Percentiles rank a stretch among this genome's conserved stretches.
Conservation (phyloP, 176 grass and related monocot genomes). For the Rhipidocladum racemiflorum region DNA sequence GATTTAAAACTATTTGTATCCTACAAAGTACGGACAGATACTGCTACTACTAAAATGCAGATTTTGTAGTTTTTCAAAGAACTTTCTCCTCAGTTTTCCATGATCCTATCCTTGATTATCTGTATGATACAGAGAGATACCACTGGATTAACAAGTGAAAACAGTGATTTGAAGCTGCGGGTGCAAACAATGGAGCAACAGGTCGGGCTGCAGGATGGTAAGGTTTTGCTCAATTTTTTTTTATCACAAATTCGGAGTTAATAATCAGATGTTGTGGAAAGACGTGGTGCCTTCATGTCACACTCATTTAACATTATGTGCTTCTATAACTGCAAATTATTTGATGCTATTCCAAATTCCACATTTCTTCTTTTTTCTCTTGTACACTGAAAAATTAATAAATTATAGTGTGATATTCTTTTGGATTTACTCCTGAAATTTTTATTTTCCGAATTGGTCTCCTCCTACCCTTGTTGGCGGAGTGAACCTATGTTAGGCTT, state of each 20-base stretch:
- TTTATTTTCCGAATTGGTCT: too few relatives aligned
- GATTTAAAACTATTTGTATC: neutral
- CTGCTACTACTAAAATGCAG: neutral
- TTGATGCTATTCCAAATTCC: neutral
- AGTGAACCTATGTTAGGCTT: neutral
- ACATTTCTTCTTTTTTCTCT: neutral
- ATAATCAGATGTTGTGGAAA: slow-evolving; percentile 14
- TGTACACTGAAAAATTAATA: neutral
- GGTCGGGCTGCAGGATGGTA: slow-evolving; percentile 90
- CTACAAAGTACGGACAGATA: neutral
- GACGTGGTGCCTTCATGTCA: neutral
- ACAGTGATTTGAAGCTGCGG: slow-evolving; percentile 83
- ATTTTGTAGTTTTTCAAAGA: neutral
- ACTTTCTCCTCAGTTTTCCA: neutral
- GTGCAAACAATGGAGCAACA: slow-evolving; percentile 92
- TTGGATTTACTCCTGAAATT: neutral
- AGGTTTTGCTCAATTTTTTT: slow-evolving; percentile 10
- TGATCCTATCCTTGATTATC: slow-evolving; percentile 23
- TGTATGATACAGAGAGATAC: slow-evolving; percentile 73
- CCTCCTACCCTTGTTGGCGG: neutral
- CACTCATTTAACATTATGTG: neutral
- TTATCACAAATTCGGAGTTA: neutral
- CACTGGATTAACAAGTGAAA: slow-evolving; percentile 80
- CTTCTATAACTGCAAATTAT: neutral
- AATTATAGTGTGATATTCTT: neutral